These are phyloP conservation scores for Claviceps sp. DNA, from an alignment of 2,329 filamentous ascomycete species.

Conservation along the genomic window DNA sequence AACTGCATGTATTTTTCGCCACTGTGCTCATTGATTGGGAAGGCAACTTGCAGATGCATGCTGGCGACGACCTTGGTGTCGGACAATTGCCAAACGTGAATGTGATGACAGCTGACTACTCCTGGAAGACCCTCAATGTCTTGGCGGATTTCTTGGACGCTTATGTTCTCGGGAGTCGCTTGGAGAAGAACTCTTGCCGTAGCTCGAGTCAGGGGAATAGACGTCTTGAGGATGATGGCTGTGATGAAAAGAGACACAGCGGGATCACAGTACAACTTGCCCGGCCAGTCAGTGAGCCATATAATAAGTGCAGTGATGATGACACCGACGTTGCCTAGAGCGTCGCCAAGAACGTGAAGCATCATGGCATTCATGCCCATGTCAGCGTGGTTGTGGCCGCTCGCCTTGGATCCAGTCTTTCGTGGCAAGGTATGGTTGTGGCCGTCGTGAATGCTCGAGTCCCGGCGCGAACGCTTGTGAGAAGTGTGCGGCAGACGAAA, in stretches of 20 bases:
- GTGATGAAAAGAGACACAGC: constrained; percentile 91
- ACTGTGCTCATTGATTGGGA: constrained; percentile 73
- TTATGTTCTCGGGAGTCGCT: constrained; percentile 80
- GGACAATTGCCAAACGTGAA: constrained; percentile 95
- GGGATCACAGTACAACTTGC: constrained; percentile 81
- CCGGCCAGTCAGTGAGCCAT: constrained; percentile 74
- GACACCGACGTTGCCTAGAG: constrained; percentile 75
- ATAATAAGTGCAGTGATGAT: constrained; percentile 76
- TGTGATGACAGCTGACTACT: constrained; percentile 82
- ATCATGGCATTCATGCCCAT: constrained; percentile 91
- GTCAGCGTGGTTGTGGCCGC: constrained; percentile 70
- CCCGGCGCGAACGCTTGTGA: constrained; percentile 21
- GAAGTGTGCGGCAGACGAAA: constrained; percentile 8
- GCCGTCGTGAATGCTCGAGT: constrained; percentile 47
- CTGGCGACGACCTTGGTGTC: constrained; percentile 90
- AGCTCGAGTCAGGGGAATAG: constrained; percentile 65
- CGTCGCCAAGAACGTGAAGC: constrained; percentile 66
- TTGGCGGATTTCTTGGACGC: constrained; percentile 78
- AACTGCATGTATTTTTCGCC: constrained; percentile 80
- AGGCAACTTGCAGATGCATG: constrained; percentile 83
- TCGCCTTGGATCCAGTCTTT: constrained; percentile 43
- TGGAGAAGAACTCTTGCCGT: constrained; percentile 84
- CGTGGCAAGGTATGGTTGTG: constrained; percentile 76
- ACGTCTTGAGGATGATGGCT: constrained; percentile 58
- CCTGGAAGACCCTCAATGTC: constrained; percentile 80